Evolutionary conservation across 192 early-diverging fungal genomes (phyloP).

Genomic region (Backusella westeae): DNA sequence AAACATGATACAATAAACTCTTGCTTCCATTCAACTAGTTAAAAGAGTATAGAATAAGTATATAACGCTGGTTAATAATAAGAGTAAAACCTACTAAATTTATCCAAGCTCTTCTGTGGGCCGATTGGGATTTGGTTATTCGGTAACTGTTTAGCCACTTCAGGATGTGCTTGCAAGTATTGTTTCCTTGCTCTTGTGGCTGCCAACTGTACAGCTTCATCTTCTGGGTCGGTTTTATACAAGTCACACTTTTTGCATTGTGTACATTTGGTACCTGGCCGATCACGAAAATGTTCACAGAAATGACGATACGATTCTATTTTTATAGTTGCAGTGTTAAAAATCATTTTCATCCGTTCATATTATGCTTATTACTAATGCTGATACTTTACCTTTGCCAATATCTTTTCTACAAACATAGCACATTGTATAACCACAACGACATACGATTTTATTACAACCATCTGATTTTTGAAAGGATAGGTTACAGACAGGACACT

Average conservation of each 20-base stretch:
- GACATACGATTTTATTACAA: slow-evolving; percentile 65
- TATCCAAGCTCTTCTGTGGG: slow-evolving; percentile 12
- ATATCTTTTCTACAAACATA: slow-evolving; percentile 64
- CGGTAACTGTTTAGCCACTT: slow-evolving; percentile 1
- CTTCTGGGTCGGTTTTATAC: slow-evolving; percentile 54
- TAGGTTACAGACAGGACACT: slow-evolving; percentile 56
- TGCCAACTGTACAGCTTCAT: slow-evolving; percentile 39
- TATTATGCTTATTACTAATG: background rate
- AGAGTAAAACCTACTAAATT: background rate
- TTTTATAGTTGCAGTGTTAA: background rate
- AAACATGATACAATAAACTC: slow-evolving; percentile 14
- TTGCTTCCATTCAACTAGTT: slow-evolving; percentile 15
- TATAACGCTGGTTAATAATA: background rate
- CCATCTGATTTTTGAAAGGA: slow-evolving; percentile 57
- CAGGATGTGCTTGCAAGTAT: slow-evolving; percentile 37
- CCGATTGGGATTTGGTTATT: slow-evolving; percentile 8
- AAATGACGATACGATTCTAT: slow-evolving; percentile 56
- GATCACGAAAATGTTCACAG: slow-evolving; percentile 57
- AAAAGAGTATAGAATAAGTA: background rate
- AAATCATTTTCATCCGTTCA: background rate
- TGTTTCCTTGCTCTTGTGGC: slow-evolving; percentile 44
- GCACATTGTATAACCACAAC: slow-evolving; percentile 62
- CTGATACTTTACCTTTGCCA: slow-evolving; percentile 20
- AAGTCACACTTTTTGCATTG: slow-evolving; percentile 58
- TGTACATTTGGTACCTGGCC: slow-evolving; percentile 46